phyloP scores from a whole-genome alignment of 495 filamentous ascomycete species.

The Penicillium tannophilum region DNA sequence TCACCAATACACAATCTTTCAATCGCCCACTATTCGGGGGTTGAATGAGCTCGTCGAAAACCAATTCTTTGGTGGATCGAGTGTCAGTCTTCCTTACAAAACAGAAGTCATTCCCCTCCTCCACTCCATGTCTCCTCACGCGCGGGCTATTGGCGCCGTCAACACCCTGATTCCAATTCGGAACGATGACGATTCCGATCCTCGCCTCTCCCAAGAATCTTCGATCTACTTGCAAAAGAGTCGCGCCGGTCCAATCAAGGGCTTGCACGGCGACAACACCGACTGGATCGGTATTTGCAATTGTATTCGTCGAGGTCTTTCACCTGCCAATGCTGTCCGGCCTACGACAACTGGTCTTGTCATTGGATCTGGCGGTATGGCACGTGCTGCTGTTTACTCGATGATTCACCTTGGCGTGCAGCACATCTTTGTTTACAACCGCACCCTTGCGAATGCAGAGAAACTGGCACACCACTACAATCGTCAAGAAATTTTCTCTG shows the following conservation, averaged over 20 bases:
- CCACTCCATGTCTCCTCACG: conserved; percentile 71
- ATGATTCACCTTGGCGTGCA: conserved; percentile 74
- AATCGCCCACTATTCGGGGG: conserved; percentile 65
- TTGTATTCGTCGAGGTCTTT: conserved; percentile 71
- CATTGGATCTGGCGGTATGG: conserved; percentile 80
- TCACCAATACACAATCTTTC: conserved; percentile 68
- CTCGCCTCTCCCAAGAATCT: conserved; percentile 37
- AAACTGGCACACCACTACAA: conserved; percentile 72
- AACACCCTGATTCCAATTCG: conserved; percentile 77
- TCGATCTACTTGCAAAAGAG: conserved; percentile 58
- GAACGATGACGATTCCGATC: conserved; percentile 51
- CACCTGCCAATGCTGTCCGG: conserved; percentile 74
- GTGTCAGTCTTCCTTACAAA: conserved; percentile 73
- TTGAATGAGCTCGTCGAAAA: conserved; percentile 64
- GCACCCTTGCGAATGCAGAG: conserved; percentile 60
- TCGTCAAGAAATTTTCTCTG: conserved; percentile 35
- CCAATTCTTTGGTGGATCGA: conserved; percentile 72
- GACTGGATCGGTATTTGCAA: conserved; percentile 79
- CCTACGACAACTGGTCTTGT: conserved; percentile 68
- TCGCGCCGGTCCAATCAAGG: conserved; percentile 61
- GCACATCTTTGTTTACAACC: conserved; percentile 74
- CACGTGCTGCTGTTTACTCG: conserved; percentile 76
- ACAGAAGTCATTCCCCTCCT: conserved; percentile 69
- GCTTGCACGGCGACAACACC: conserved; percentile 78
- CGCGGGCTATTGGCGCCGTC: conserved; percentile 74